Percentiles rank a stretch among this genome's conserved stretches.
These are phyloP conservation scores for Capronia americana DNA, from an alignment of 2,329 filamentous ascomycete species.

Conservation along the genomic window DNA sequence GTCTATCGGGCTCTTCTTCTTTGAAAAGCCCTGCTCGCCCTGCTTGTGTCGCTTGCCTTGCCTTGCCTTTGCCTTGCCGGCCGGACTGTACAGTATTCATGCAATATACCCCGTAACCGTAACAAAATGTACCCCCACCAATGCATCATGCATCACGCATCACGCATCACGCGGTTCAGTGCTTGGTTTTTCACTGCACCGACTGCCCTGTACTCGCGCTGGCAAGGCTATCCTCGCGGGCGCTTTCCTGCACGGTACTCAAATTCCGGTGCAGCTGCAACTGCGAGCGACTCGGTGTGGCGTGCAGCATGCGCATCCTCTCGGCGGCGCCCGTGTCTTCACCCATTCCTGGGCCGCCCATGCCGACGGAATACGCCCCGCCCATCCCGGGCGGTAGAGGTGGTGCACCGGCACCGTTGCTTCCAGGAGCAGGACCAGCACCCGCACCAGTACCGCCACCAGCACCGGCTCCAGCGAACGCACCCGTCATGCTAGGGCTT, in stretches of 20 bases:
- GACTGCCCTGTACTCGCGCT: background rate
- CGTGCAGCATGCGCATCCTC: slow-evolving; percentile 8
- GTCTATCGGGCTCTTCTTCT: no score
- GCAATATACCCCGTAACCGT: no score
- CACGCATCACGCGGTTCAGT: no score
- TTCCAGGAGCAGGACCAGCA: background rate
- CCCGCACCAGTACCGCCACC: background rate
- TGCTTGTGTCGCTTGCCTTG: no score
- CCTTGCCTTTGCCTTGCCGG: no score
- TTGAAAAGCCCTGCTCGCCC: no score
- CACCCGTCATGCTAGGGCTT: background rate
- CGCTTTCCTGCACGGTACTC: slow-evolving; percentile 21
- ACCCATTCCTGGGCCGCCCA: background rate
- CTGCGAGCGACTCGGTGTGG: slow-evolving; percentile 17
- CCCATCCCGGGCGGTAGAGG: background rate
- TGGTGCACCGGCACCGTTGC: background rate
- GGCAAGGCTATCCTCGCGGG: background rate
- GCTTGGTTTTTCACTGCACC: background rate
- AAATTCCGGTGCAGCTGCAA: slow-evolving; percentile 16
- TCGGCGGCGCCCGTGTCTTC: background rate
- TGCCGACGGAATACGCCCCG: background rate
- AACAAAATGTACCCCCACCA: no score
- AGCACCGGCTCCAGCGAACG: background rate
- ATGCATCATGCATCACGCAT: no score
- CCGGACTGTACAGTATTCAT: no score